Evolutionary conservation across 768 basidiomycete species (phyloP).

Genomic region (Lentinula edodes): DNA sequence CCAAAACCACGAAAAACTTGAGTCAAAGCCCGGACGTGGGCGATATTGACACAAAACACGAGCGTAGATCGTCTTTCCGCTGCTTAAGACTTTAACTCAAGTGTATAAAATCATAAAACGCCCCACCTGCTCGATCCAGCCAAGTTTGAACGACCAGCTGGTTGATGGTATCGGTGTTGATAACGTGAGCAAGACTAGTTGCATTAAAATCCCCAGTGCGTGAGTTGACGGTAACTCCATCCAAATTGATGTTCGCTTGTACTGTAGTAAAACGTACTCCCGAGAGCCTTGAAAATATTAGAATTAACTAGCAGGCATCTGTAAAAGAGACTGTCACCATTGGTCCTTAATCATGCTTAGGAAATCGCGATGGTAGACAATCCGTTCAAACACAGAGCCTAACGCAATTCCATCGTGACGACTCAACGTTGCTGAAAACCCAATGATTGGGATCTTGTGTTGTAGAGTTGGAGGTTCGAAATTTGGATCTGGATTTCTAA

Average conservation of each 20-base stretch:
- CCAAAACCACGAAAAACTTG: conserved; percentile 66
- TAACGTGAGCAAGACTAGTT: conserved; percentile 68
- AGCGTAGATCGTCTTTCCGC: conserved; percentile 77
- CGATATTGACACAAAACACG: conserved; percentile 85
- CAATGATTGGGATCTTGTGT: conserved; percentile 74
- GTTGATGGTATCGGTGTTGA: conserved; percentile 79
- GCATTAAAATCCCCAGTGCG: conserved; percentile 79
- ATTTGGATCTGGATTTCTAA: conserved; percentile 46
- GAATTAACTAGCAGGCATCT: conserved; percentile 9
- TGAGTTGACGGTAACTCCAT: conserved; percentile 58
- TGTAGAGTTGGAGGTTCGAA: conserved; percentile 29
- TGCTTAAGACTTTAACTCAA: conserved; percentile 18
- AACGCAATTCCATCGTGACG: conserved; percentile 89
- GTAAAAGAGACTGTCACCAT: conserved; percentile 45
- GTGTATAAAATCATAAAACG: not conserved
- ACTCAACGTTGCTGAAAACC: conserved; percentile 93
- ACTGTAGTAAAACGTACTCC: conserved; percentile 84
- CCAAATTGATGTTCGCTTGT: conserved; percentile 65
- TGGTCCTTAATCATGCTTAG: conserved; percentile 89
- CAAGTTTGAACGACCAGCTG: conserved; percentile 75
- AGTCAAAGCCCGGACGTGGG: conserved; percentile 75
- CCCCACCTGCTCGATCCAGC: conserved; percentile 76
- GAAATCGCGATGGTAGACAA: conserved; percentile 91
- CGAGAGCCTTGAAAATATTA: conserved; percentile 55
- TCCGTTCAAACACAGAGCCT: conserved; percentile 81